phyloP scores from a whole-genome alignment of 2,329 filamentous ascomycete genomes.

The Geosmithia flava region DNA sequence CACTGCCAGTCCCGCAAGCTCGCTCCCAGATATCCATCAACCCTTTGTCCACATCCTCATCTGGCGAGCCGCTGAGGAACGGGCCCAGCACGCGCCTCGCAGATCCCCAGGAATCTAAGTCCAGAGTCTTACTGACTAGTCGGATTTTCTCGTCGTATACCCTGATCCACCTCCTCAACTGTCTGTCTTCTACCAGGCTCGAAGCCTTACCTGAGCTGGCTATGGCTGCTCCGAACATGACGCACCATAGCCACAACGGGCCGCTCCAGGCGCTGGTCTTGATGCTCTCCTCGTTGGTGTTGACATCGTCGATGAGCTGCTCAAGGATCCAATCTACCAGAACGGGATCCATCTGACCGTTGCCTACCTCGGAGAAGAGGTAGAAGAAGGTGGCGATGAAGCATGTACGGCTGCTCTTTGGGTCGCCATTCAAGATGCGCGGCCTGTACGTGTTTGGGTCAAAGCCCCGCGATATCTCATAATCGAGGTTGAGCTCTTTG shows the following conservation, averaged over 20 bases:
- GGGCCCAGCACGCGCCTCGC: slow-evolving; percentile 22
- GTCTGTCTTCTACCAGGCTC: slow-evolving; percentile 20
- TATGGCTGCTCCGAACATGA: slow-evolving; percentile 30
- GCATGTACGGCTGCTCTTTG: slow-evolving; percentile 26
- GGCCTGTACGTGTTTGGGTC: slow-evolving; percentile 18
- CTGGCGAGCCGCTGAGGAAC: slow-evolving; percentile 22
- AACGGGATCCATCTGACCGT: slow-evolving; percentile 26
- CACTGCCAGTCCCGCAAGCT: slow-evolving; percentile 8
- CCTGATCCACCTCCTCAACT: slow-evolving; percentile 22
- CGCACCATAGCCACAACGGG: slow-evolving; percentile 31
- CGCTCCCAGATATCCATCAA: slow-evolving; percentile 27
- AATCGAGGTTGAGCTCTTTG: slow-evolving; percentile 20
- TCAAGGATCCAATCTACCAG: slow-evolving; percentile 32
- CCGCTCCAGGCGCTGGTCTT: slow-evolving; percentile 26
- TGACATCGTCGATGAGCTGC: slow-evolving; percentile 30
- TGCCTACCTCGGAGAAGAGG: slow-evolving; percentile 29
- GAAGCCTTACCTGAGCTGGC: slow-evolving; percentile 22
- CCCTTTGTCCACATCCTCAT: slow-evolving; percentile 24
- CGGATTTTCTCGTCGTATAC: slow-evolving; percentile 27
- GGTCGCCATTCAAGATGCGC: slow-evolving; percentile 19
- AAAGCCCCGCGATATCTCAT: slow-evolving; percentile 21
- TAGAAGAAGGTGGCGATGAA: slow-evolving; percentile 35
- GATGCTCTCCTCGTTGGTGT: slow-evolving; percentile 24
- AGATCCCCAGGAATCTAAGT: slow-evolving; percentile 23
- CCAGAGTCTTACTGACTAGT: slow-evolving; percentile 22